Conservation (phyloP, 2,329 filamentous ascomycete genomes). For the Paecilomyces sp. region DNA sequence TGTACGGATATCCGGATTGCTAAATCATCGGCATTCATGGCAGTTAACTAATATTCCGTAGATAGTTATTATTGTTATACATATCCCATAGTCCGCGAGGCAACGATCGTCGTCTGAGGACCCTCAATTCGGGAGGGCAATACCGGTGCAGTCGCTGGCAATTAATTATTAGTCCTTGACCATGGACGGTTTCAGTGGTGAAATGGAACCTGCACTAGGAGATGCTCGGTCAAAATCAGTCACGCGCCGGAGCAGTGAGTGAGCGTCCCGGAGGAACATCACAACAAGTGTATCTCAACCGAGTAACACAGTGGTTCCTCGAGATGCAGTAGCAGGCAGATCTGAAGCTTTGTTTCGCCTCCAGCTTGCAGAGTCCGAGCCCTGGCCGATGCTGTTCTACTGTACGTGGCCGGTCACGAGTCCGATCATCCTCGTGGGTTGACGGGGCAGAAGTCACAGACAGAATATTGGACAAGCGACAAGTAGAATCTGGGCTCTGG, state of each 20-base stretch:
- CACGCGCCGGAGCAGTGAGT: not conserved
- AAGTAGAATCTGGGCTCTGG: not conserved
- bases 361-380: not conserved
- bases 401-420: not conserved
- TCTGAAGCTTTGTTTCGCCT: not conserved
- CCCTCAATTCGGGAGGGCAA: not conserved
- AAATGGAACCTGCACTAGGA: not conserved
- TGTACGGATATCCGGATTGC: not conserved
- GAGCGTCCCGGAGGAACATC: not conserved
- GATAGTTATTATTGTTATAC: too few species aligned
- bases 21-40: not conserved
- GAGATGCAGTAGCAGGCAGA: not conserved
- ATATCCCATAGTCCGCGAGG: not conserved
- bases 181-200: not conserved
- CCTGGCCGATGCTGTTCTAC: not conserved
- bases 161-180: not conserved
- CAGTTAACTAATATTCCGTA: too few species aligned
- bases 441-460: not conserved
- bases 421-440: not conserved
- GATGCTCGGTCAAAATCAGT: not conserved
- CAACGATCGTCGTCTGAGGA: not conserved
- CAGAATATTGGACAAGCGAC: not conserved
- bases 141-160: not conserved
- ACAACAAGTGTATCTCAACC: not conserved
- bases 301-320: not conserved